Percentiles rank a stretch among this genome's conserved stretches.
These are phyloP conservation scores for Anisodus acutangulus DNA, from an alignment of 257 asterid species.

Conservation along the genomic window DNA sequence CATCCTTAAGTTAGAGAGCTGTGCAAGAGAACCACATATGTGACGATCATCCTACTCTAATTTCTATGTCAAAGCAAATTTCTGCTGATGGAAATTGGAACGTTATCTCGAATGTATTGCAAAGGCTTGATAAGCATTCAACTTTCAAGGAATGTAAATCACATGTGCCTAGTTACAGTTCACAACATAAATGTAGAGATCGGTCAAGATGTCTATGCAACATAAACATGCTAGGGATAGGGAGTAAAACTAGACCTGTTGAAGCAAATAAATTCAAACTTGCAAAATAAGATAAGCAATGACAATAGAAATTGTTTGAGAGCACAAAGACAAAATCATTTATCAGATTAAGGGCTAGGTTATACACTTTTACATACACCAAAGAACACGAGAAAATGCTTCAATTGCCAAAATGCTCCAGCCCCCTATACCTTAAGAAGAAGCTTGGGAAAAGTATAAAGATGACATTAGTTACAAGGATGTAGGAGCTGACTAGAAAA, in stretches of 20 bases:
- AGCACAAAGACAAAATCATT: neutral
- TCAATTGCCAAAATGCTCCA: neutral
- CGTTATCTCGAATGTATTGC: neutral
- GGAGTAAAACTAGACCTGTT: conserved; percentile 39
- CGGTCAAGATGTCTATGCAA: neutral
- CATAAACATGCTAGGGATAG: neutral
- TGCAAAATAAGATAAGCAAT: neutral
- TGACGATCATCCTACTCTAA: neutral
- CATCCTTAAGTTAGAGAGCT: neutral
- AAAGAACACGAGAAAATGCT: neutral
- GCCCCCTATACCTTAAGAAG: neutral
- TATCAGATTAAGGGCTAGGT: neutral
- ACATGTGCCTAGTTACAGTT: neutral
- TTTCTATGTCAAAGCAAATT: neutral
- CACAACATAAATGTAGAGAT: neutral
- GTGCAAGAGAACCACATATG: neutral
- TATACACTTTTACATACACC: neutral
- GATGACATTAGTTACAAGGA: neutral
- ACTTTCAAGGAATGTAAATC: neutral
- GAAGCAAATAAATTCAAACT: conserved; percentile 36
- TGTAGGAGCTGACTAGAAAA: neutral
- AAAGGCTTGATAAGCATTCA: neutral
- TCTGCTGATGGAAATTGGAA: neutral
- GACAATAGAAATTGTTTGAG: neutral
- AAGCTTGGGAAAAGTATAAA: neutral